phyloP scores from a whole-genome alignment of 2,329 filamentous ascomycete species.

The Alternaria alternata region DNA sequence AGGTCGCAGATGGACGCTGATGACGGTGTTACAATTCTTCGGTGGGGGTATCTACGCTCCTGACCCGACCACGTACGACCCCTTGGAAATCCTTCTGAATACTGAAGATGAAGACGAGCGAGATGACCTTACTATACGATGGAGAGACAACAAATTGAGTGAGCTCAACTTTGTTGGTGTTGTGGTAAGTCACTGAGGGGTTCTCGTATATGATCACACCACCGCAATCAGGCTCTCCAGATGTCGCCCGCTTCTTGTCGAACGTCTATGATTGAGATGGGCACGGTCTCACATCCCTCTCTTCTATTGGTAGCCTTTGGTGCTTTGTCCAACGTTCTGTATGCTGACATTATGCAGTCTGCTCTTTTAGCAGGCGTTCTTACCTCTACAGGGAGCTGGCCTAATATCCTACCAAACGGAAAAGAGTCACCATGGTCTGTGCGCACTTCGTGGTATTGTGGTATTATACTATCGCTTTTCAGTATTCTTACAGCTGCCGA shows the following conservation, averaged over 20 bases:
- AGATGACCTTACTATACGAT: constrained; percentile 49
- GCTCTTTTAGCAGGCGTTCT: constrained; percentile 52
- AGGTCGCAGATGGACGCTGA: constrained; percentile 12
- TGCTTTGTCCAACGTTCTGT: not conserved
- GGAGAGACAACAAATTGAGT: constrained; percentile 52
- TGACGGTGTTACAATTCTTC: constrained; percentile 39
- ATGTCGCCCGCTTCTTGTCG: not conserved
- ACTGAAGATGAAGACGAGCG: constrained; percentile 42
- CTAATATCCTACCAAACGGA: constrained; percentile 51
- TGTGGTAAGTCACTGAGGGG: constrained; percentile 40
- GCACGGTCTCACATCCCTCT: too few species aligned
- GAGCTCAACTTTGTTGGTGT: constrained; percentile 55
- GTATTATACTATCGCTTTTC: constrained; percentile 60
- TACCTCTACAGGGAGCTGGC: constrained; percentile 57
- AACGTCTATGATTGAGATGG: not conserved
- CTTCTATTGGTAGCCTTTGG: too few species aligned
- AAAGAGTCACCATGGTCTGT: constrained; percentile 52
- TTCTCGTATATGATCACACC: not conserved
- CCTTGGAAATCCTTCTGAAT: constrained; percentile 51
- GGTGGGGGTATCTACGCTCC: constrained; percentile 46
- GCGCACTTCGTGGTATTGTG: constrained; percentile 54
- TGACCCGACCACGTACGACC: constrained; percentile 47
- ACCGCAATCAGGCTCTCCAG: not conserved
- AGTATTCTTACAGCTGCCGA: constrained; percentile 57
- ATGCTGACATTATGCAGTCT: constrained; percentile 30